phyloP scores from a whole-genome alignment of 805 yeast species.

The Kuraishia hungarica region DNA sequence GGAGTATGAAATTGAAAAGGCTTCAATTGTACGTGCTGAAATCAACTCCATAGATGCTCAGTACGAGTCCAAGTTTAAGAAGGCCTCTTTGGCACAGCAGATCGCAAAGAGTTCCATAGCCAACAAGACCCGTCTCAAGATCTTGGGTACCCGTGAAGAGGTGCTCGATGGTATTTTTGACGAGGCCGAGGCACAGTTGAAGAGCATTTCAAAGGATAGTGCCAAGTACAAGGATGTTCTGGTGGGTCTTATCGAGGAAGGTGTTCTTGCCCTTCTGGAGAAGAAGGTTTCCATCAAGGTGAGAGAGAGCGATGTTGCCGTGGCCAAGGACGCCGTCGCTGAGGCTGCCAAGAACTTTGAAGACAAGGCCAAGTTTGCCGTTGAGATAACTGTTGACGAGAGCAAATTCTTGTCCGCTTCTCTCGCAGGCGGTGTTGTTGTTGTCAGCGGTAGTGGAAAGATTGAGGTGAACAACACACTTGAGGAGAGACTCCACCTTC shows the following conservation, averaged over 20 bases:
- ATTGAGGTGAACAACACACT: conserved; percentile 88
- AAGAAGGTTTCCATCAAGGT: conserved; percentile 54
- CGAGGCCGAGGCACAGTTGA: conserved; percentile 56
- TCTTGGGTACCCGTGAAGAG: conserved; percentile 78
- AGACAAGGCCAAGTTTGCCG: conserved; percentile 48
- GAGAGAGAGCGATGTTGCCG: conserved; percentile 52
- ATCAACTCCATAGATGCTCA: conserved; percentile 77
- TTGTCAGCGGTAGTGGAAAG: conserved; percentile 64
- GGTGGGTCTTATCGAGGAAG: conserved; percentile 74
- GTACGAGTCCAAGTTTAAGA: conserved; percentile 79
- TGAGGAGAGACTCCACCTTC: conserved; percentile 83
- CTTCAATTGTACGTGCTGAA: conserved; percentile 88
- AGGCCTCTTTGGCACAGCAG: conserved; percentile 88
- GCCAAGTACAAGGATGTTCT: conserved; percentile 60
- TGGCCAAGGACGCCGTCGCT: conserved; percentile 53
- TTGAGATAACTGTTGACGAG: conserved; percentile 50
- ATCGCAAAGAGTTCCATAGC: conserved; percentile 92
- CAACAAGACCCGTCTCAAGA: conserved; percentile 89
- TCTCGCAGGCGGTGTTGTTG: conserved; percentile 78
- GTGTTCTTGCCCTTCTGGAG: conserved; percentile 67
- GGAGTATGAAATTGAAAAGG: conserved; percentile 97
- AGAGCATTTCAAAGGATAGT: conserved; percentile 44
- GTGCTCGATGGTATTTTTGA: conserved; percentile 69
- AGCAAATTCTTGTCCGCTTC: conserved; percentile 49
- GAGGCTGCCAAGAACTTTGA: conserved; percentile 59